phyloP scores from a whole-genome alignment of 495 filamentous ascomycete species.

The Penicillium alfredii region DNA sequence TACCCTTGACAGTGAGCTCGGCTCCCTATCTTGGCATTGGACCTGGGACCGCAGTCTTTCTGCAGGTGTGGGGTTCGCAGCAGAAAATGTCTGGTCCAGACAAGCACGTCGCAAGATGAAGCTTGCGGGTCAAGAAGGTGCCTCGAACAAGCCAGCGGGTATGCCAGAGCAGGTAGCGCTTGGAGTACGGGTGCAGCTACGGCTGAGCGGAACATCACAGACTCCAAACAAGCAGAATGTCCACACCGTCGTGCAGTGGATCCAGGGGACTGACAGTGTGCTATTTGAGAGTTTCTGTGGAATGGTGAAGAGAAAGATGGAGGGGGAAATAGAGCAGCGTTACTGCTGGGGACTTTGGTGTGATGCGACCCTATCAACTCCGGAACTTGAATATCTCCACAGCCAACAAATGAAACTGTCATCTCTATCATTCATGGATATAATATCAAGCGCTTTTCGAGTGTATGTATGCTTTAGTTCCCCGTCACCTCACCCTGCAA shows the following conservation, averaged over 20 bases:
- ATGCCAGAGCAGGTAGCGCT: constrained; percentile 26
- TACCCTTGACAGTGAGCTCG: constrained; percentile 36
- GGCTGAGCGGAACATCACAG: constrained; percentile 20
- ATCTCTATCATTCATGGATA: not conserved
- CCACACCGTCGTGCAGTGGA: constrained; percentile 59
- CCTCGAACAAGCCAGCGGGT: constrained; percentile 22
- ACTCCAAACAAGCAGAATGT: constrained; percentile 18
- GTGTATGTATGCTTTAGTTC: constrained; percentile 19
- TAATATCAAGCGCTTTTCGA: not conserved
- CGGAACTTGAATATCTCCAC: not conserved
- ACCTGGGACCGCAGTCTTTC: constrained; percentile 37
- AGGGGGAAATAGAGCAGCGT: too few relatives aligned
- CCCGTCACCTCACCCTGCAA: constrained; percentile 37
- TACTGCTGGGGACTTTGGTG: too few relatives aligned
- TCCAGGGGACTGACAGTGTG: constrained; percentile 64
- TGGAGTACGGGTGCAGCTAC: constrained; percentile 43
- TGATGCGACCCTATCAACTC: too few relatives aligned
- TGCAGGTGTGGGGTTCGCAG: constrained; percentile 50
- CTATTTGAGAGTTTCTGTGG: constrained; percentile 89
- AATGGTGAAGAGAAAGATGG: constrained; percentile 58
- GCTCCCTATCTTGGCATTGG: constrained; percentile 46
- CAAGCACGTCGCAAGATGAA: constrained; percentile 54
- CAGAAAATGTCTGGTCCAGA: constrained; percentile 67
- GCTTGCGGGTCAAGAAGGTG: constrained; percentile 12
- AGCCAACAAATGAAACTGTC: not conserved